Base-by-base conservation (phyloP, 768 basidiomycete species). In the Coprinopsis cinerea region DNA sequence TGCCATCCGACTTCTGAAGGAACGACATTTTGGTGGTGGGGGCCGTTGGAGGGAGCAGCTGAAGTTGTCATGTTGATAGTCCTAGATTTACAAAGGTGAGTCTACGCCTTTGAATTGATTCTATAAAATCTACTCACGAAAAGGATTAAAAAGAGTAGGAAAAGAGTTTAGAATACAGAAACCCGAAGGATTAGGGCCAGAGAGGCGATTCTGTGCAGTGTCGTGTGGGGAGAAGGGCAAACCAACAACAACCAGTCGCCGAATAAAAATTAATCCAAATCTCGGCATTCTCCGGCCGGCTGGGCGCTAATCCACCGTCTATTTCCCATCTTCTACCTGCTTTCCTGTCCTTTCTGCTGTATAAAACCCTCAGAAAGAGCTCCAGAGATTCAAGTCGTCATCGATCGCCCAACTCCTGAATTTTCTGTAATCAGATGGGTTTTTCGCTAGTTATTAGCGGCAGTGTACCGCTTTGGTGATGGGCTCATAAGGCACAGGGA, bases 1-100 rank as follows among this genome's bases (percentile, higher is more conserved):
- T 97, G 93, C 92, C 93, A 97, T 71, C 94, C 93, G 64, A 97
- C 94, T 74, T 96, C 92, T 59, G 85, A 91, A 68, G 88, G 88
- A 75, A 85, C 74, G 74, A 89, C 83, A 64, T 75, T 78, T 68
- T 74, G 75, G 64, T 79, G 78, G 59, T 70, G 60, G 57, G 68
- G 53, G 56, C 69, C 62, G 59, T 68, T 55, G 60, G 79, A 60
- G 64, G 70, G 55, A 55, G 61, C 45, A 47, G 59, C 53, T 30
- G 69, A 61, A 62, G 67, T 69, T 49, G 70, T 64, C 69, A 74
- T 71, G 66, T 56, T 60, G 56, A 41, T 37, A 32, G 42, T 3
- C 23, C 24, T 23, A 28, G 26, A 30, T 39, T 37, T 37, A 26
- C n/a, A 17, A n/a, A 45, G 34, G 46, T 48, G 22, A n/a, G 43